Conservation (phyloP, 2,329 filamentous ascomycete genomes). For the Fusarium coffeatum region DNA sequence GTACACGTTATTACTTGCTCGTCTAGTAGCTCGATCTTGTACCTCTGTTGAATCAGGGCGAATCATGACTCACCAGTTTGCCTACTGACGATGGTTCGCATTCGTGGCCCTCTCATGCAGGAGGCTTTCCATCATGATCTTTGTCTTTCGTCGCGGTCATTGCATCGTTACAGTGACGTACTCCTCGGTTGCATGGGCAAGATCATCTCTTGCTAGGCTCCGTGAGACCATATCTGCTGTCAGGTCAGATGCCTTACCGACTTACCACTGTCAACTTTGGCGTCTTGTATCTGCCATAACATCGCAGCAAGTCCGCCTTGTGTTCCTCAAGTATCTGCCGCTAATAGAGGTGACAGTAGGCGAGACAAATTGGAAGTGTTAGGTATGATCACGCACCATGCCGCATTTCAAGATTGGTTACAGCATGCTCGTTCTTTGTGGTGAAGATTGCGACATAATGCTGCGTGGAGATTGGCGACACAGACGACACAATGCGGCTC, state of each 20-base stretch:
- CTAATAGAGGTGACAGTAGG: not conserved
- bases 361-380: not conserved
- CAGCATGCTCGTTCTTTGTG: not conserved
- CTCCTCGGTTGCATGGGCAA: not conserved
- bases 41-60: slow-evolving; percentile 3
- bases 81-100: not conserved
- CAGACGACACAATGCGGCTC: not conserved
- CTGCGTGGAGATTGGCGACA: not conserved
- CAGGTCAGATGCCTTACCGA: not conserved
- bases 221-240: not conserved
- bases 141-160: not conserved
- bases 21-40: slow-evolving; percentile 1
- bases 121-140: not conserved
- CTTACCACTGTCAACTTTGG: not conserved
- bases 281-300: not conserved
- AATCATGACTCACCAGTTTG: not conserved
- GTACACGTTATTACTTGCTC: slow-evolving; percentile 4
- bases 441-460: not conserved
- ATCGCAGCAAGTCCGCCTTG: not conserved
- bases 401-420: not conserved
- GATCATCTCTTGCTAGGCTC: not conserved
- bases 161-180: too few relatives aligned
- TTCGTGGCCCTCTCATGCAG: not conserved
- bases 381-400: not conserved
- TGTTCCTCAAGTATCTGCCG: not conserved